Evolutionary conservation across 345 rosid genomes (phyloP), one percentile per base, ranked within the genome.

Genomic region (Arabis hirsuta): DNA sequence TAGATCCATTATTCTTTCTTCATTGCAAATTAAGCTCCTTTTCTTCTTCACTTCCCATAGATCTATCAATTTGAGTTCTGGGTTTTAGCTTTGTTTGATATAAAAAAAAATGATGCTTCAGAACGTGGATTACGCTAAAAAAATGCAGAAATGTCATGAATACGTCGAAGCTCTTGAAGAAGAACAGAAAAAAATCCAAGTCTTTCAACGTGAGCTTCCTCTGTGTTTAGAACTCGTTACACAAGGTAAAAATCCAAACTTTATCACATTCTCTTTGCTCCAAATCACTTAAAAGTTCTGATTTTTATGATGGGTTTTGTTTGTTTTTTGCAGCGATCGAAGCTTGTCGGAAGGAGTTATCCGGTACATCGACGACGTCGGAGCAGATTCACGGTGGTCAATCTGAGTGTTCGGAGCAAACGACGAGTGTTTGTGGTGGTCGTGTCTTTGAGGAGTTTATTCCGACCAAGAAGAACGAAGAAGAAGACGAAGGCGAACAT

Each of bases 171-270:
- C 91, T 10, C 78, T 95, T 13, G 92, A 95, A 74, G 93, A 85
- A 73, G 99, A 95, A 81, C 80, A 81, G 22, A 84, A 89, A 14
- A 95, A 95, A 81, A 90, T 95, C 42, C 91, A 84, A 64, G 97
- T 95, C 47, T 95, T 95, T 75, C 87, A 87, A 57, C 90, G 97
- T 4, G 97, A 95, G 76, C 99, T 95, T 79, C 99, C 99, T 68
- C 73, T 95, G 67, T 95, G 96, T 79, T 77, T 95, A 63, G 92
- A 95, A 65, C 96, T 95, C 54, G 97, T 95, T n/a, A 88, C 88
- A 8, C 91, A 87, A 85, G 96, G 99, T 91, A 78, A 16, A 64
- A 24, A 43, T 45, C 41, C 2, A 6, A 36, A 2, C 3, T 38
- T 14, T 27, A 47, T 3, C 2, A 5, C 19, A 22, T 2, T 5